Conservation (phyloP, 2,329 filamentous ascomycete genomes). For the Coleophoma cylindrospora region DNA sequence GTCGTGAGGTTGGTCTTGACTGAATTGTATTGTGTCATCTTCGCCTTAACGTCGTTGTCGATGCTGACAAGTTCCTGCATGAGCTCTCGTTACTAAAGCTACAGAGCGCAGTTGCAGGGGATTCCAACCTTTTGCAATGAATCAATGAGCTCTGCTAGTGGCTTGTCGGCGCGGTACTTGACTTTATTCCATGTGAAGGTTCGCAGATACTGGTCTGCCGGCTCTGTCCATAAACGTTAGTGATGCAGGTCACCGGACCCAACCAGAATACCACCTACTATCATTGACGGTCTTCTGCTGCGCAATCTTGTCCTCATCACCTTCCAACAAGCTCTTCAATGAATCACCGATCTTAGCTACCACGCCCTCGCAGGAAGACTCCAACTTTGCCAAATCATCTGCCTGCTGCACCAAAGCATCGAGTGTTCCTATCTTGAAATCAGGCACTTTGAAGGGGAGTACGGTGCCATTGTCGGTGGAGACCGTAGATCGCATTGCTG, state of each 20-base stretch:
- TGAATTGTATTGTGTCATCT: constrained; percentile 91
- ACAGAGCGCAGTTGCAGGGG: not conserved
- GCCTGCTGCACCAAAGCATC: constrained; percentile 95
- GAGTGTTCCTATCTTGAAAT: constrained; percentile 96
- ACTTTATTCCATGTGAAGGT: constrained; percentile 96
- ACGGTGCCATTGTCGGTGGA: constrained; percentile 71
- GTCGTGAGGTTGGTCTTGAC: constrained; percentile 80
- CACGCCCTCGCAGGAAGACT: constrained; percentile 71
- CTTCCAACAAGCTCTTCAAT: constrained; percentile 24
- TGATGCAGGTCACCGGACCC: not conserved
- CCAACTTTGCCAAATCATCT: constrained; percentile 88
- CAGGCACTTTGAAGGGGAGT: constrained; percentile 75
- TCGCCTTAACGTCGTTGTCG: constrained; percentile 92
- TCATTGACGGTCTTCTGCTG: constrained; percentile 79
- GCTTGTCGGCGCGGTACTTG: constrained; percentile 90
- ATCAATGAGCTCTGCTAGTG: constrained; percentile 81
- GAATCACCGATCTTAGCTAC: constrained; percentile 67
- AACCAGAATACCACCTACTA: constrained; percentile 57
- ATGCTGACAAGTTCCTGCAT: constrained; percentile 78
- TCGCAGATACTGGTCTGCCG: constrained; percentile 89
- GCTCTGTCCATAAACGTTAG: constrained; percentile 54
- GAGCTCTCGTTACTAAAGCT: not conserved
- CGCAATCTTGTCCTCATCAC: constrained; percentile 49
- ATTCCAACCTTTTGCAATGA: constrained; percentile 73
- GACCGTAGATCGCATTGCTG: constrained; percentile 68